Evolutionary conservation across 345 rosid genomes (phyloP), one percentile per base, ranked within the genome.

Genomic region (Sisymbrium altissimum): DNA sequence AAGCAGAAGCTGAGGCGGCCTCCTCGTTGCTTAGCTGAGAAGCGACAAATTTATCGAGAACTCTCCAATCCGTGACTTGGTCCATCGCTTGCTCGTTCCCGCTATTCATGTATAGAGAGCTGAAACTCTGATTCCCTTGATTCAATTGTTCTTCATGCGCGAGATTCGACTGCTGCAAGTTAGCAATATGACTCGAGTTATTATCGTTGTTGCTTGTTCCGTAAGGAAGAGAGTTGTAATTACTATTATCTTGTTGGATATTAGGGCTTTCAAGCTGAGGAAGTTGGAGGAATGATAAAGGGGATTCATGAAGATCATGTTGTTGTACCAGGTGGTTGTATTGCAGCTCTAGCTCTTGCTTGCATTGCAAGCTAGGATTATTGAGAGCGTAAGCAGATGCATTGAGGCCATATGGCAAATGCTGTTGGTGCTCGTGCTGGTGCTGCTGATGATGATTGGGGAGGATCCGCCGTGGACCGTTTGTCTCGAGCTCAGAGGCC

Each of bases 51-150:
- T 96, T 92, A 79, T 96, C 98, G 17, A 96, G 89, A 14, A 90
- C 89, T 40, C 99, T 86, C 99, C 99, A 96, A 69, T 96, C 99
- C 0, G 89, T 92, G 44, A 88, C 87, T 82, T 89, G 92, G 57
- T 89, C 97, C 35, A 77, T 84, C n/a, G 77, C 88, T 68, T 86
- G 95, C 54, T 87, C 88, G 29, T 59, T 72, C 54, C 61, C 81
- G 14, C 54, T 71, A 60, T 80, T 87, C 52, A 71, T 72, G 64
- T 81, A 73, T 61, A 83, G 60, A 17, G 91, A 84, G 78, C 70
- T 83, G 80, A 88, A 76, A 49, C 78, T 84, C 35, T 82, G 90
- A 64, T 65, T 49, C 44, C 80, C 77, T 43, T 86, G 89, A 57
- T 80, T 75, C 76, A 75, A 46, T 18, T 81, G 90, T 27, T 88